Evolutionary conservation across 768 basidiomycete species (phyloP).

Genomic region (Tylopilus sp.): DNA sequence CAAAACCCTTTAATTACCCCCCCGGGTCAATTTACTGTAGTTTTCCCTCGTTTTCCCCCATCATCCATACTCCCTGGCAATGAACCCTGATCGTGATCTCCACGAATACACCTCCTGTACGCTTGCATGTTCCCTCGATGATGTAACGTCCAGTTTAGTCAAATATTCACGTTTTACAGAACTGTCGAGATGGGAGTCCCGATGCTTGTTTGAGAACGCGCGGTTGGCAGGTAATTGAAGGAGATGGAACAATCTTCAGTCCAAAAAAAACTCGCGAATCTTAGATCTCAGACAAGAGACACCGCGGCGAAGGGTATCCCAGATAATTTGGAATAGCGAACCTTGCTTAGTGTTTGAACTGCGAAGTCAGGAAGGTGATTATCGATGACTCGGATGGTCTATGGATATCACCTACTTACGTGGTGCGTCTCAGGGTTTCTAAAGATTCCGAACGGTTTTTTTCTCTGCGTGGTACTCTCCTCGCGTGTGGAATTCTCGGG

Average conservation of each 20-base stretch:
- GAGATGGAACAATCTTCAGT: slow-evolving; percentile 16
- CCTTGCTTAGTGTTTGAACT: slow-evolving; percentile 5
- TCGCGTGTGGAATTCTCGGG: neutral
- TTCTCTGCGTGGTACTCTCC: slow-evolving; percentile 7
- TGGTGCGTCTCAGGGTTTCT: slow-evolving; percentile 15
- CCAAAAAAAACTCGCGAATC: slow-evolving; percentile 10
- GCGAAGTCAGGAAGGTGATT: slow-evolving; percentile 18
- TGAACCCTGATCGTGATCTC: slow-evolving; percentile 14
- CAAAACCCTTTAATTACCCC: slow-evolving; percentile 3
- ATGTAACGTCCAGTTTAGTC: slow-evolving; percentile 20
- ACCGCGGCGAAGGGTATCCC: slow-evolving; percentile 25
- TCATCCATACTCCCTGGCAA: slow-evolving; percentile 19
- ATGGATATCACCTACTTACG: slow-evolving; percentile 27
- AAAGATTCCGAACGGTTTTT: slow-evolving; percentile 11
- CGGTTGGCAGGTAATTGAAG: slow-evolving; percentile 18
- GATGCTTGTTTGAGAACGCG: slow-evolving; percentile 15
- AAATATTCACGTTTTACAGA: slow-evolving; percentile 5
- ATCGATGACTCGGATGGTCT: slow-evolving; percentile 16
- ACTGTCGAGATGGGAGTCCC: slow-evolving; percentile 4
- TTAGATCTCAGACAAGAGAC: slow-evolving; percentile 17
- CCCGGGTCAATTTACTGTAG: slow-evolving; percentile 10
- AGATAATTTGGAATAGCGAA: slow-evolving; percentile 9
- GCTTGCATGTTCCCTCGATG: slow-evolving; percentile 3
- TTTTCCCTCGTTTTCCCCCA: neutral
- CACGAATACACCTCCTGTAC: slow-evolving; percentile 12